Evolutionary conservation across 202 grass and related monocot genomes (phyloP), one percentile per base, ranked within the genome.

Genomic region (Tripidium arundinaceum): DNA sequence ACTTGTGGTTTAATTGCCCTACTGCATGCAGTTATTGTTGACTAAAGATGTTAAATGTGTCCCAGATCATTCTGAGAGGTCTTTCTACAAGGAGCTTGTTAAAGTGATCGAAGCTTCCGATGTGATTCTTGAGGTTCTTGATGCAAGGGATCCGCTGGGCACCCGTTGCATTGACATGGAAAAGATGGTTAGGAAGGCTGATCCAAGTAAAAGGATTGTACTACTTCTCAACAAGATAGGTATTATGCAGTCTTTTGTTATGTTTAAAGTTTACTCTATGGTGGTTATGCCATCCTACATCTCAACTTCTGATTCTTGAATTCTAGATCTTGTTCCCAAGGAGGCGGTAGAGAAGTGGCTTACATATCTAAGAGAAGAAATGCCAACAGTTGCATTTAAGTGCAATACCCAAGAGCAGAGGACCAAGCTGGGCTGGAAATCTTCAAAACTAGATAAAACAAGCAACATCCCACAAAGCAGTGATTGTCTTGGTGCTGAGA

Each of bases 191-290:
- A 89, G 75, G 38, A 95, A 91, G 57, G 58, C 77, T 6, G 92
- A 99, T 84, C 86, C 92, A 37, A 93, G 73, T 68, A 99, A 95
- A 81, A 62, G 82, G 13, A 95, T 93, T 83, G 88, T 98, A 21
- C 86, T 98, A 25, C 92, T 98, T 86, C 88, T 98, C 49, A 98
- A 98, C 61, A 98, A 98, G 78, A 95, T 98, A 86, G 92, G 96
- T 98, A 84, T 42, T 50, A 2, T 67, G n/a, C 1, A 74, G 0
- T 18, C 2, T 74, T 47, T 15, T 34, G 18, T 72, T 74, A 28
- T 57, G 6, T 46, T 77, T 31, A 36, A 14, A 6, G 13, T 52
- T 80, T 57, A 36, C 19, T 74, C n/a, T 34, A 46, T 29, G 15
- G 33, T 62, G 21, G 22, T 70, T 15, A 64, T 58, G 0, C 11